Evolutionary conservation across 805 yeast genomes (phyloP).

Genomic region (Sungouiozyma intestinalis): DNA sequence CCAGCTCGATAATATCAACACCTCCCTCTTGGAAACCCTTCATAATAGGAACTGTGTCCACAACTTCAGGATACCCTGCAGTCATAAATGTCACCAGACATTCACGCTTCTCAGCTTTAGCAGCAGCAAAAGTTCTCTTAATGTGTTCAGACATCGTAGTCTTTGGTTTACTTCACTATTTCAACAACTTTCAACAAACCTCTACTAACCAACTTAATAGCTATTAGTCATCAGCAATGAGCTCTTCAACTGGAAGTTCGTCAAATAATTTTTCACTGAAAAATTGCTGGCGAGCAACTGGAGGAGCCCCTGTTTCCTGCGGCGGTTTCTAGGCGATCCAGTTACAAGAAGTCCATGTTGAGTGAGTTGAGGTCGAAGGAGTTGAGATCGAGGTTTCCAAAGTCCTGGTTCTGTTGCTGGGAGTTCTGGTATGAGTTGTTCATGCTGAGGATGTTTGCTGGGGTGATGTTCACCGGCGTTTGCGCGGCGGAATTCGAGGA

Average conservation of each 20-base stretch:
- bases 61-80: slow-evolving; percentile 85
- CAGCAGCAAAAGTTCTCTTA: slow-evolving; percentile 45
- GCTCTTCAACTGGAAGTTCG: no score
- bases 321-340: background rate
- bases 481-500: background rate
- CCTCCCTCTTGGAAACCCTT: slow-evolving; percentile 92
- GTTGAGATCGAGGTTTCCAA: slow-evolving; percentile 19
- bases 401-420: slow-evolving; percentile 4
- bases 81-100: slow-evolving; percentile 90
- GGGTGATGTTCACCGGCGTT: slow-evolving; percentile 6
- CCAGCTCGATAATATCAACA: slow-evolving; percentile 87
- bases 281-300: background rate
- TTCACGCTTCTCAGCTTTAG: slow-evolving; percentile 57
- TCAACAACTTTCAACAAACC: background rate
- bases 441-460: slow-evolving; percentile 13
- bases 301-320: background rate
- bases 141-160: slow-evolving; percentile 29
- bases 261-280: no score
- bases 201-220: no score
- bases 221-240: no score
- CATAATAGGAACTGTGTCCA: slow-evolving; percentile 78
- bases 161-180: no score
- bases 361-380: slow-evolving; percentile 22
- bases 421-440: slow-evolving; percentile 5
- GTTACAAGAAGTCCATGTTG: slow-evolving; percentile 24